A percentile compares a stretch with the other conserved stretches of the same genome.
Evolutionary conservation across 2,329 filamentous ascomycete species (phyloP).

Genomic region (Scedosporium aurantiacum): DNA sequence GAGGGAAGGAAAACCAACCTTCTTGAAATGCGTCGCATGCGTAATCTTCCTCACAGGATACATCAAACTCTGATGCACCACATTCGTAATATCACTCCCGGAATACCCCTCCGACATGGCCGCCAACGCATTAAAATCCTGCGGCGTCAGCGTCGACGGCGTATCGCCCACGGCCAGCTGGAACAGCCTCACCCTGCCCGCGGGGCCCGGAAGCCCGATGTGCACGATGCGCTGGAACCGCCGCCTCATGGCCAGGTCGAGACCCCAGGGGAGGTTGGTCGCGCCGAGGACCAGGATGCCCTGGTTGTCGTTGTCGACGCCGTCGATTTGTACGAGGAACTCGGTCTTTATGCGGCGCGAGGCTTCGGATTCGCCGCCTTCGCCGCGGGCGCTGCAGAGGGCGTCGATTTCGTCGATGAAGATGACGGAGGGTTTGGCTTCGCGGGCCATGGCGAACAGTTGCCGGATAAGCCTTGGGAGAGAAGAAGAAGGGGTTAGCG

Average conservation of each 20-base stretch:
- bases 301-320: constrained; percentile 89
- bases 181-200: constrained; percentile 88
- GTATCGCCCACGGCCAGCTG: constrained; percentile 90
- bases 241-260: constrained; percentile 88
- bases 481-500: not conserved
- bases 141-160: constrained; percentile 66
- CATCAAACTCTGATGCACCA: constrained; percentile 94
- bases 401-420: constrained; percentile 98
- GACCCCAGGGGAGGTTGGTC: constrained; percentile 97
- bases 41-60: constrained; percentile 94
- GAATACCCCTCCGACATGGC: constrained; percentile 87
- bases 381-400: constrained; percentile 79
- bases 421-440: constrained; percentile 96
- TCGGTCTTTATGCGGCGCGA: constrained; percentile 97
- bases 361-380: constrained; percentile 96
- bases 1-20: constrained; percentile 39
- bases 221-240: constrained; percentile 95
- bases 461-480: constrained; percentile 74
- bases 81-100: constrained; percentile 89
- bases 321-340: constrained; percentile 97
- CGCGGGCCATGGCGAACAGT: constrained; percentile 92
- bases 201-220: constrained; percentile 80
- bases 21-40: constrained; percentile 95
- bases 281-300: constrained; percentile 91
- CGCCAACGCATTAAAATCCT: constrained; percentile 72